Conservation (phyloP, 129 eudicot genomes). For the Flaveria ramosissima region DNA sequence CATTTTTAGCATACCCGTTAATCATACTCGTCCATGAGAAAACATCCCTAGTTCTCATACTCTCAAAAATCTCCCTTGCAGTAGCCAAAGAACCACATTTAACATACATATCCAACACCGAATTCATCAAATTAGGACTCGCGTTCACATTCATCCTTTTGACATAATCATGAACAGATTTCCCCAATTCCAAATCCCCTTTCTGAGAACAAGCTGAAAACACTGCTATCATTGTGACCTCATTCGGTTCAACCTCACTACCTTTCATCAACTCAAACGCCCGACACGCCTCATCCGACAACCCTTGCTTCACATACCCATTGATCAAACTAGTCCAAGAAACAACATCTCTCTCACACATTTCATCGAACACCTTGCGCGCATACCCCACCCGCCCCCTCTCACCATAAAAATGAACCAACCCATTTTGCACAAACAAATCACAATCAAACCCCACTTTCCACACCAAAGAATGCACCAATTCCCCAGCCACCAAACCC, state of each 20-base stretch:
- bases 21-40: conserved; percentile 76
- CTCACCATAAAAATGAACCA: conserved; percentile 58
- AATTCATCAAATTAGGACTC: conserved; percentile 51
- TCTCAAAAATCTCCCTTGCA: conserved; percentile 55
- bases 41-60: conserved; percentile 54
- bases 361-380: conserved; percentile 57
- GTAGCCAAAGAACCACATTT: conserved; percentile 59
- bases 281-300: conserved; percentile 56
- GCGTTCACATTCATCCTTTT: conserved; percentile 28
- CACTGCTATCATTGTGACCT: conserved; percentile 59
- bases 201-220: conserved; percentile 59
- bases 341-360: conserved; percentile 55
- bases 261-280: conserved; percentile 52
- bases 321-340: conserved; percentile 72
- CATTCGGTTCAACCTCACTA: conserved; percentile 56
- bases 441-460: conserved; percentile 57
- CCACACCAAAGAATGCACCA: conserved; percentile 53
- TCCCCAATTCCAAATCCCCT: conserved; percentile 60
- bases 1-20: conserved; percentile 57
- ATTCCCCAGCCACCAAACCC: conserved; percentile 40
- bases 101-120: conserved; percentile 71
- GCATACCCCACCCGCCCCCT: conserved; percentile 43
- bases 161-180: conserved; percentile 37
- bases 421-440: conserved; percentile 59
- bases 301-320: conserved; percentile 53